phyloP scores from a whole-genome alignment of 1,284 basidiomycete genomes.

The Cryptococcus deneoformans region DNA sequence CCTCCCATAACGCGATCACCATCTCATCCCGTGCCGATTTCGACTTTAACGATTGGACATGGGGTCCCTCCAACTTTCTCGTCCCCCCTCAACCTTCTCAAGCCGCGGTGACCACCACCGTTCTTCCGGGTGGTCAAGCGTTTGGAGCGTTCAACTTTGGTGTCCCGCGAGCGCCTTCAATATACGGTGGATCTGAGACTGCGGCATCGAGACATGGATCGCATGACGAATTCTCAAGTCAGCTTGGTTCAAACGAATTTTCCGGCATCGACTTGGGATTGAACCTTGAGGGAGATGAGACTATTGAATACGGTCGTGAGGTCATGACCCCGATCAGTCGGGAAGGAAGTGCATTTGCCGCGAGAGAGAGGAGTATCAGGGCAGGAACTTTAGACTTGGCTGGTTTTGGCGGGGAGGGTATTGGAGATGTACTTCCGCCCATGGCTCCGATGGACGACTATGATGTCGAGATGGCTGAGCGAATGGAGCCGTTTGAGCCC shows the following conservation, averaged over 20 bases:
- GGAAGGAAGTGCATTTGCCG: conserved; percentile 12
- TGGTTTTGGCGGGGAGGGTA: background rate
- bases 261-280: conserved; percentile 43
- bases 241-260: conserved; percentile 83
- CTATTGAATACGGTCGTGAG: conserved; percentile 35
- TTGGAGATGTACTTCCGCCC: conserved; percentile 3
- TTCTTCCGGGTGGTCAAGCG: conserved; percentile 19
- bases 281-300: conserved; percentile 51
- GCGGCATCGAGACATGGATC: conserved; percentile 35
- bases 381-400: background rate
- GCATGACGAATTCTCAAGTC: conserved; percentile 46
- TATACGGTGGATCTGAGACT: conserved; percentile 37
- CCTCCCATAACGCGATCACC: conserved; percentile 66
- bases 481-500: conserved; percentile 28
- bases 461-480: conserved; percentile 1
- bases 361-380: background rate
- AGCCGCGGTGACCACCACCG: conserved; percentile 7
- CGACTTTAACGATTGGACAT: conserved; percentile 45
- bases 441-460: conserved; percentile 4
- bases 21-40: conserved; percentile 35
- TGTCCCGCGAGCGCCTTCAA: conserved; percentile 48
- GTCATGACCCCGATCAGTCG: conserved; percentile 14
- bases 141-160: conserved; percentile 48
- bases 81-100: conserved; percentile 13
- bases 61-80: conserved; percentile 20